Conservation (phyloP, 2,329 filamentous ascomycete genomes). For the Penicillium sp. region DNA sequence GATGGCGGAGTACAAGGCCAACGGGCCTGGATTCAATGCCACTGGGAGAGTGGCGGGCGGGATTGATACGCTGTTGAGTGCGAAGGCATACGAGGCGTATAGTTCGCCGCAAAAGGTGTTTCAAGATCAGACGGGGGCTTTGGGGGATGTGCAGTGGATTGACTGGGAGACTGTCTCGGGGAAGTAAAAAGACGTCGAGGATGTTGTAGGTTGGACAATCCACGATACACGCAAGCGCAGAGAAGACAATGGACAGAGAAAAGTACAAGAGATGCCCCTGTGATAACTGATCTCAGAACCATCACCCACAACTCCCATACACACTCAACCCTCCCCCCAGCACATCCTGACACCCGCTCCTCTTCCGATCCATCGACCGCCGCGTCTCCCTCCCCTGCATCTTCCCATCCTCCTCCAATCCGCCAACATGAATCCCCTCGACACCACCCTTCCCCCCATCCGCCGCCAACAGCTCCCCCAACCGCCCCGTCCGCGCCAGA, state of each 20-base stretch:
- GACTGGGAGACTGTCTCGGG: constrained; percentile 33
- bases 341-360: constrained; percentile 11
- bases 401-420: not conserved
- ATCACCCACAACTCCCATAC: constrained; percentile 21
- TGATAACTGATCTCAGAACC: not conserved
- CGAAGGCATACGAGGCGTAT: constrained; percentile 39
- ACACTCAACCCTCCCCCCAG: constrained; percentile 21
- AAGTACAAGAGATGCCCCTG: no score
- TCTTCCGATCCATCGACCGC: not conserved
- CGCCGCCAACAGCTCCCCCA: constrained; percentile 20
- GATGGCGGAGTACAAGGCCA: constrained; percentile 56
- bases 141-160: constrained; percentile 52
- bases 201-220: not conserved
- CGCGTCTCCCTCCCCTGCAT: not conserved
- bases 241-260: no score
- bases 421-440: not conserved
- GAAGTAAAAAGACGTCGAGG: constrained; percentile 1
- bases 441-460: not conserved
- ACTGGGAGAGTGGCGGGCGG: constrained; percentile 42
- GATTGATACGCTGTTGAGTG: constrained; percentile 50
- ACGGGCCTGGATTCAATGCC: constrained; percentile 55
- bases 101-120: constrained; percentile 47
- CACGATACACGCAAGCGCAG: no score
- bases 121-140: constrained; percentile 44
- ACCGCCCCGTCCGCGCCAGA: constrained; percentile 34